Percentiles rank a stretch among this genome's conserved stretches.
phyloP scores from a whole-genome alignment of 129 eudicot species.

The Chrysanthemum lavandulifolium region DNA sequence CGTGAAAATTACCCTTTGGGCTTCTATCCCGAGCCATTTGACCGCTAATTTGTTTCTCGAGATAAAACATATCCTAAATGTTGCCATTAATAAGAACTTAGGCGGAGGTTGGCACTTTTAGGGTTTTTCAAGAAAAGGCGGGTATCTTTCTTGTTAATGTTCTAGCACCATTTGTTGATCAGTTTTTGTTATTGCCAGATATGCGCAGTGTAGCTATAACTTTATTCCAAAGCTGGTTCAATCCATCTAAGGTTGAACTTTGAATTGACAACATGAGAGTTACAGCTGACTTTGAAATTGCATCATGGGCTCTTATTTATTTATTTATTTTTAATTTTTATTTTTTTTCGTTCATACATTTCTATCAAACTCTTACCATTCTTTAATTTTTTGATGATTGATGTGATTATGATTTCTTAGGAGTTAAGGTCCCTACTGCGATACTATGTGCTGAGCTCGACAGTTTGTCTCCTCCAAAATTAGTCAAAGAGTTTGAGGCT shows the following conservation, averaged over 20 bases:
- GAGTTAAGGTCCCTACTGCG: constrained; percentile 64
- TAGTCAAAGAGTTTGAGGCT: constrained; percentile 62
- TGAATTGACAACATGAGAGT: neutral
- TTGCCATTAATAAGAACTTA: no score
- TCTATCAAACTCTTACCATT: neutral
- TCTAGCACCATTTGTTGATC: no score
- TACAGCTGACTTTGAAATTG: neutral
- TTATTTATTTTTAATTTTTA: no score
- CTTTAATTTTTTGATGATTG: neutral
- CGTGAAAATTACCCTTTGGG: no score
- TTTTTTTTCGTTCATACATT: no score
- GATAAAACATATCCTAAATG: no score
- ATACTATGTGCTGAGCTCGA: constrained; percentile 76
- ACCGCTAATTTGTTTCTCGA: no score
- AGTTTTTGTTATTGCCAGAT: no score
- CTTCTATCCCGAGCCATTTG: no score
- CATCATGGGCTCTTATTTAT: neutral
- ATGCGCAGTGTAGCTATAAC: neutral
- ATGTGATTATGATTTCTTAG: constrained; percentile 36
- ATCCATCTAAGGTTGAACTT: neutral
- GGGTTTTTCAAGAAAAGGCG: no score
- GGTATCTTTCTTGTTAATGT: neutral
- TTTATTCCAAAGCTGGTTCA: neutral
- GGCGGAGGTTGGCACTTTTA: neutral
- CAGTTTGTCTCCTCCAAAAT: constrained; percentile 61